phyloP scores from a whole-genome alignment of 169 alveolate genomes.

The Plasmodium sp. region DNA sequence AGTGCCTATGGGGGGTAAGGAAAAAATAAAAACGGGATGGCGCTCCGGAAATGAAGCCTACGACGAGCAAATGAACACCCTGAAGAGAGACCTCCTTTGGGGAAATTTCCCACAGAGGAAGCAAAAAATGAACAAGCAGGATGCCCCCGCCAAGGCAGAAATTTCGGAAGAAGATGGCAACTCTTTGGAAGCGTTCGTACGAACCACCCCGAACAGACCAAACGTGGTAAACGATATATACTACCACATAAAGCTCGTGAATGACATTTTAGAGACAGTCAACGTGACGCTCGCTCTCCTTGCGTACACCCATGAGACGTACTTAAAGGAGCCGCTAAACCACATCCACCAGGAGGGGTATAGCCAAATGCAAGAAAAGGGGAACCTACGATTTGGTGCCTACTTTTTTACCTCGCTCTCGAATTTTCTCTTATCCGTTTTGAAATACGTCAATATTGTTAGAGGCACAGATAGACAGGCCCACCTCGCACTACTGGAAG shows the following conservation, averaged over 20 bases:
- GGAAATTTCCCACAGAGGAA: background rate
- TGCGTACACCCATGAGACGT: slow-evolving; percentile 28
- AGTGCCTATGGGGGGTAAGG: background rate
- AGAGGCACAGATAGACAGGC: background rate
- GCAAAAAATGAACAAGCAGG: background rate
- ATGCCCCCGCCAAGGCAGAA: background rate
- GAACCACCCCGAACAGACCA: background rate
- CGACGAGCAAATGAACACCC: background rate
- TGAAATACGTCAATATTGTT: slow-evolving; percentile 35
- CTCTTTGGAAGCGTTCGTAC: background rate
- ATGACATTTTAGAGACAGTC: slow-evolving; percentile 41
- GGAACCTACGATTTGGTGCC: slow-evolving; percentile 24
- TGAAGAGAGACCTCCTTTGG: background rate
- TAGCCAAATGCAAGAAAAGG: slow-evolving; percentile 5
- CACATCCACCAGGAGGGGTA: background rate
- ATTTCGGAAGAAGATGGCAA: background rate
- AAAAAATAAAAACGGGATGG: background rate
- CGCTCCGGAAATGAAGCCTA: background rate
- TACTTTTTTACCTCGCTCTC: slow-evolving; percentile 48
- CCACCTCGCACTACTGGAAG: background rate
- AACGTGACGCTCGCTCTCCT: slow-evolving; percentile 27
- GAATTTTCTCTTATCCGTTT: slow-evolving; percentile 9
- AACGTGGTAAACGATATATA: slow-evolving; percentile 11
- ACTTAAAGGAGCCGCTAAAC: slow-evolving; percentile 31
- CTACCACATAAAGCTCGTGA: slow-evolving; percentile 28